Percentiles rank a stretch among this genome's conserved stretches.
These are phyloP conservation scores for Collybia sordida DNA, from an alignment of 768 basidiomycete species.

Conservation along the genomic window DNA sequence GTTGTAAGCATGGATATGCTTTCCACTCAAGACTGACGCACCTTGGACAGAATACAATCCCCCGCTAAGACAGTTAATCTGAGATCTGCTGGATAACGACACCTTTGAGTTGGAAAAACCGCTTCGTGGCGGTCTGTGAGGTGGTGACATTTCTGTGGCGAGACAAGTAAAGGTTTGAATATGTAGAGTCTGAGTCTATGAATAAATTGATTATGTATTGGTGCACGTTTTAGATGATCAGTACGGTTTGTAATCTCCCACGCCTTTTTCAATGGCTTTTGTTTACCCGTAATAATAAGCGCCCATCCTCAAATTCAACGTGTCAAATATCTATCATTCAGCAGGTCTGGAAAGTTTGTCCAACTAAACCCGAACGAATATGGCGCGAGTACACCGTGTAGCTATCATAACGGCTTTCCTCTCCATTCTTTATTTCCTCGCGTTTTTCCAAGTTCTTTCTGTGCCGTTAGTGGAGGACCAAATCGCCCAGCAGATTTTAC, in stretches of 20 bases:
- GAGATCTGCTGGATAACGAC: constrained; percentile 4
- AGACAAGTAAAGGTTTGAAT: too few species aligned
- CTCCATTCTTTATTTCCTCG: constrained; percentile 50
- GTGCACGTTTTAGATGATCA: too few species aligned
- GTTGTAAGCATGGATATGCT: background rate
- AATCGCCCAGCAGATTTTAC: constrained; percentile 47
- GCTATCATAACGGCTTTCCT: constrained; percentile 42
- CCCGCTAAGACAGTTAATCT: constrained; percentile 27
- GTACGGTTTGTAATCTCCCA: background rate
- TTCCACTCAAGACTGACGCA: constrained; percentile 5
- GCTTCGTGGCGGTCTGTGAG: too few species aligned
- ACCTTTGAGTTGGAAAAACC: too few species aligned
- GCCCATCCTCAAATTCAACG: background rate
- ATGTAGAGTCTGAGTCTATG: too few species aligned
- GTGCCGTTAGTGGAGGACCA: constrained; percentile 50
- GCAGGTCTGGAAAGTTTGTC: too few species aligned
- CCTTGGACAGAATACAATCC: constrained; percentile 25
- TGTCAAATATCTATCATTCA: background rate
- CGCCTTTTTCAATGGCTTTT: background rate
- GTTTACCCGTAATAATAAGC: background rate
- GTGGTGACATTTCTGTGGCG: too few species aligned
- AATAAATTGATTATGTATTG: too few species aligned
- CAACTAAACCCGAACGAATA: constrained; percentile 17
- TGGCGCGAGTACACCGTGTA: constrained; percentile 64
- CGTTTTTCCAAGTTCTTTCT: constrained; percentile 54